Evolutionary conservation across 2,329 filamentous ascomycete species (phyloP).

Genomic region (Aspergillus hiratsukae): DNA sequence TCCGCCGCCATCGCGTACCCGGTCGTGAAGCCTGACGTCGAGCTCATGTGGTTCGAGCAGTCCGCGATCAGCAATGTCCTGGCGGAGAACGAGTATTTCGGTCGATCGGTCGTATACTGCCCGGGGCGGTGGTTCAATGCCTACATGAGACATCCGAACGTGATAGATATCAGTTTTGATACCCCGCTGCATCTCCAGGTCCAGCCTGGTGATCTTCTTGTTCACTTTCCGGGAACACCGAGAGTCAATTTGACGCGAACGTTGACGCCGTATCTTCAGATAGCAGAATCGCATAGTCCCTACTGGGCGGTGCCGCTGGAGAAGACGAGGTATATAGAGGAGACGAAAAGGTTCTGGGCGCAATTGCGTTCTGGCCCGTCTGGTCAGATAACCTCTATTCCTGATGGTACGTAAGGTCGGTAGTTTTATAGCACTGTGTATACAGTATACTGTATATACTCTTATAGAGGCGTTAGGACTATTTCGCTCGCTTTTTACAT

Average conservation of each 20-base stretch:
- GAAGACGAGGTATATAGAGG: conserved; percentile 5
- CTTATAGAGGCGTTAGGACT: too few relatives aligned
- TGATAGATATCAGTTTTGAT: not conserved
- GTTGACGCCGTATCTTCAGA: conserved; percentile 10
- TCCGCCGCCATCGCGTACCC: conserved; percentile 24
- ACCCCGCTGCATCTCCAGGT: conserved; percentile 6
- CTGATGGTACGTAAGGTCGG: too few relatives aligned
- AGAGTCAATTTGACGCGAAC: conserved; percentile 1
- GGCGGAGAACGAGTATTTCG: conserved; percentile 15
- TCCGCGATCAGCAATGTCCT: conserved; percentile 1
- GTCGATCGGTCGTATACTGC: conserved; percentile 10
- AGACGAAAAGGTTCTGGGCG: conserved; percentile 11
- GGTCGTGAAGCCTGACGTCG: conserved; percentile 15
- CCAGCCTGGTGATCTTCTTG: conserved; percentile 12
- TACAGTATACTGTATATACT: too few relatives aligned
- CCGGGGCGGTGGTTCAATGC: conserved; percentile 16
- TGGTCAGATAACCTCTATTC: too few relatives aligned
- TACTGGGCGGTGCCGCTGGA: conserved; percentile 10
- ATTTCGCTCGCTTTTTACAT: too few relatives aligned
- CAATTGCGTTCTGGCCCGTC: not conserved
- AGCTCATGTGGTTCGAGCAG: conserved; percentile 20
- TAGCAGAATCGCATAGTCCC: conserved; percentile 9
- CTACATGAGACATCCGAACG: conserved; percentile 9
- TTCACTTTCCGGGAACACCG: conserved; percentile 14
- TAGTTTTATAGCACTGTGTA: too few relatives aligned